Conservation (phyloP, 495 filamentous ascomycete genomes). For the Copromyces sp. region DNA sequence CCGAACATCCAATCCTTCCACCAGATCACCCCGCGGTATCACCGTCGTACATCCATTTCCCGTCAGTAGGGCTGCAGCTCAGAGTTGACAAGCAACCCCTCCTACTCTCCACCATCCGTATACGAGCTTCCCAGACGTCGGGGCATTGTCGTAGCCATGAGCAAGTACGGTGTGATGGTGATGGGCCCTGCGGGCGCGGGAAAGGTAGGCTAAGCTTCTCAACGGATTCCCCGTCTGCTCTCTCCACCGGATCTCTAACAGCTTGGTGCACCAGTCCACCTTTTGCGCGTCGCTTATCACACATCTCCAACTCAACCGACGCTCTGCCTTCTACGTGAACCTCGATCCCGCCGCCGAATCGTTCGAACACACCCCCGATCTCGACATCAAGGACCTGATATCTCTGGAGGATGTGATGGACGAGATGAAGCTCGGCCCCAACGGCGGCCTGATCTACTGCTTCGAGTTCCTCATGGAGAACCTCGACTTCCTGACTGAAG, state of each 20-base stretch:
- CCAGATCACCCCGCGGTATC: background rate
- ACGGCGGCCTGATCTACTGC: conserved; percentile 94
- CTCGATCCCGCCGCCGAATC: conserved; percentile 92
- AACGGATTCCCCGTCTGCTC: background rate
- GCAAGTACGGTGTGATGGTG: conserved; percentile 86
- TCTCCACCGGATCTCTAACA: conserved; percentile 7
- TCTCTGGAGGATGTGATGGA: conserved; percentile 98
- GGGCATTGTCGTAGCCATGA: conserved; percentile 45
- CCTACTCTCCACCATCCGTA: background rate
- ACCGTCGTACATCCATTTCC: background rate
- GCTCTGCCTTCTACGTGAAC: conserved; percentile 91
- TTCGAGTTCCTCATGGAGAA: conserved; percentile 96
- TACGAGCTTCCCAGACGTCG: background rate
- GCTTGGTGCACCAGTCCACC: conserved; percentile 53
- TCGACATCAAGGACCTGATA: conserved; percentile 96
- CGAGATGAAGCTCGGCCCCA: conserved; percentile 84
- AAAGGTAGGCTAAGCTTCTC: conserved; percentile 45
- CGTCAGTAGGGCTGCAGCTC: background rate
- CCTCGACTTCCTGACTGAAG: conserved; percentile 84
- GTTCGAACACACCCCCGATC: conserved; percentile 83
- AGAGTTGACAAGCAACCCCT: background rate
- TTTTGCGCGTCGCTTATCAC: conserved; percentile 91
- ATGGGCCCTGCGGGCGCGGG: conserved; percentile 88
- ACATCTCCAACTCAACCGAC: conserved; percentile 77
- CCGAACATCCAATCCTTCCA: background rate